Conservation (phyloP, 805 yeast species). For the Zygosaccharomyces gambellarensis region DNA sequence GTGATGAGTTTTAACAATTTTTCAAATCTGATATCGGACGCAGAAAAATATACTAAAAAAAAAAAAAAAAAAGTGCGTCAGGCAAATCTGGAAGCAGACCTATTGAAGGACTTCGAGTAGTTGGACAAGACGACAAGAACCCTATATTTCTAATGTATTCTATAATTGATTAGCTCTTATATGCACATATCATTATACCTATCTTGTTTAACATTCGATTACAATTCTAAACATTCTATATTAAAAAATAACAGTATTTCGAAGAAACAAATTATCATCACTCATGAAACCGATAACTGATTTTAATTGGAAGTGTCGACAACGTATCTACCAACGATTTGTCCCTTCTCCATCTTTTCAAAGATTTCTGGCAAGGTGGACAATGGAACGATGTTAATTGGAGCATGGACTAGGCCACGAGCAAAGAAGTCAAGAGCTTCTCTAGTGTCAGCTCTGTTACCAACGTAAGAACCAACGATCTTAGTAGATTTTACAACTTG, state of each 20-base stretch:
- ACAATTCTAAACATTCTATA: background rate
- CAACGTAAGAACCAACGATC: conserved; percentile 81
- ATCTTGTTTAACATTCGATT: background rate
- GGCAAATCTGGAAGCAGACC: no score
- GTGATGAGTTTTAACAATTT: background rate
- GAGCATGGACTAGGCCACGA: conserved; percentile 63
- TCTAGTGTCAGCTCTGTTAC: conserved; percentile 81
- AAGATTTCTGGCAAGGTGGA: conserved; percentile 63
- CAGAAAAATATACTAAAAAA: background rate
- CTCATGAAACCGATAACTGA: background rate
- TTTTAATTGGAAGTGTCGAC: conserved; percentile 59
- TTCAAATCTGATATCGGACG: background rate
- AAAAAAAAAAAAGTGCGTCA: background rate
- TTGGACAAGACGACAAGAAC: no score
- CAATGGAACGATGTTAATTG: conserved; percentile 68
- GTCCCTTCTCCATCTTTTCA: conserved; percentile 73
- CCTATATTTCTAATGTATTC: no score
- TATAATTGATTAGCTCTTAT: background rate
- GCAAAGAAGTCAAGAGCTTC: conserved; percentile 70
- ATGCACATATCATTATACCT: background rate
- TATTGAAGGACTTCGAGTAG: no score
- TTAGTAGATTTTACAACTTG: conserved; percentile 68
- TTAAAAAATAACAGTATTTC: background rate
- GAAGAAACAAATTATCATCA: conserved; percentile 3
- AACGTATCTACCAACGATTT: conserved; percentile 80